These are phyloP conservation scores for Bifiguratus adelaidae DNA, from an alignment of 192 early-diverging fungal genomes.

Conservation along the genomic window DNA sequence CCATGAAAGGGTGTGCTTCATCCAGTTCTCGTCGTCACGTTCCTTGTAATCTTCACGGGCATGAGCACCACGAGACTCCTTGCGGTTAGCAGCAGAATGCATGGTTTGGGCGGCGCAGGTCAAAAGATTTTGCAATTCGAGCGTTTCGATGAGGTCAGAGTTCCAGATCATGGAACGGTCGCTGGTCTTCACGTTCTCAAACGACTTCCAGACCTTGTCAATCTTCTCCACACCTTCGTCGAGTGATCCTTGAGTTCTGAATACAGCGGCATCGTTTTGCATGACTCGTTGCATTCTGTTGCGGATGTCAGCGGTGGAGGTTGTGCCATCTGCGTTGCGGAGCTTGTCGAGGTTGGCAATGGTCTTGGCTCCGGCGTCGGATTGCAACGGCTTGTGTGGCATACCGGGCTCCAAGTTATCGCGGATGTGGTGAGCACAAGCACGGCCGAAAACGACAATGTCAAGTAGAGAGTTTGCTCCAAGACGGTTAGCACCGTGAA, in stretches of 20 bases:
- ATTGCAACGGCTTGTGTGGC: slow-evolving; percentile 71
- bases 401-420: slow-evolving; percentile 82
- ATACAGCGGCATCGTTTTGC: slow-evolving; percentile 96
- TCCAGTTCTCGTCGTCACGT: slow-evolving; percentile 91
- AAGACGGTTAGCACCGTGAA: slow-evolving; percentile 97
- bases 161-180: slow-evolving; percentile 98
- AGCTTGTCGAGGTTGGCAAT: slow-evolving; percentile 95
- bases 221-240: slow-evolving; percentile 83
- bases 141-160: slow-evolving; percentile 91
- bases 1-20: slow-evolving; percentile 98
- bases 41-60: slow-evolving; percentile 87
- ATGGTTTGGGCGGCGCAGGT: slow-evolving; percentile 91
- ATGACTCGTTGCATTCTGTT: slow-evolving; percentile 97
- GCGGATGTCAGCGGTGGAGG: slow-evolving; percentile 76
- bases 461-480: slow-evolving; percentile 97
- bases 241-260: slow-evolving; percentile 82
- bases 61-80: slow-evolving; percentile 97
- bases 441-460: slow-evolving; percentile 98
- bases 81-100: slow-evolving; percentile 80
- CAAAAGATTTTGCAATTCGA: slow-evolving; percentile 96
- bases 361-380: slow-evolving; percentile 77
- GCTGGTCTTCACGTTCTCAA: slow-evolving; percentile 76
- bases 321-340: slow-evolving; percentile 71
- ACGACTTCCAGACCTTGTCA: slow-evolving; percentile 66
- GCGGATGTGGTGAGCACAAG: slow-evolving; percentile 88